A percentile compares a stretch with the other conserved stretches of the same genome.
phyloP scores from a whole-genome alignment of 441 rosid genomes.

The Erodium moschatum region DNA sequence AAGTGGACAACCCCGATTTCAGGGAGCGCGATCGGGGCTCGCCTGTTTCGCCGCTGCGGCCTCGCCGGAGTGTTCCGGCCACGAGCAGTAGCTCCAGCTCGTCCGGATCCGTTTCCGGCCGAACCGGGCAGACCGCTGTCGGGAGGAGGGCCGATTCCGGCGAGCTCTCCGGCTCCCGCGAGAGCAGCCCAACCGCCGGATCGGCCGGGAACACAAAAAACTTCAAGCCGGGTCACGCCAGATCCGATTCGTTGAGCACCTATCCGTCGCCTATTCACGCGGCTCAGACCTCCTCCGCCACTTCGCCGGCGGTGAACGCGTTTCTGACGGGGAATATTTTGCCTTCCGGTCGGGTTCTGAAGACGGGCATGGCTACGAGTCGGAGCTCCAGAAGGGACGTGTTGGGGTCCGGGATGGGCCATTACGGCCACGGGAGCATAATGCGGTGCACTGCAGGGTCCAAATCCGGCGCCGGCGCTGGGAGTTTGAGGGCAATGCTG shows the following conservation, averaged over 20 bases:
- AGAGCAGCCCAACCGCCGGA: background rate
- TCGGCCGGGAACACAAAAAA: background rate
- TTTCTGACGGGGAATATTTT: slow-evolving; percentile 71
- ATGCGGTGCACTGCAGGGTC: slow-evolving; percentile 53
- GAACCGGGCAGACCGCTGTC: background rate
- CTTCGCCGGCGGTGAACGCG: slow-evolving; percentile 8
- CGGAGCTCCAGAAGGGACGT: slow-evolving; percentile 43
- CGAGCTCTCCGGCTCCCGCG: background rate
- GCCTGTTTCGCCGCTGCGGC: background rate
- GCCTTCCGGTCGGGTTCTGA: slow-evolving; percentile 61
- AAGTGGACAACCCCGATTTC: background rate
- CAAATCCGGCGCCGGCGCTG: background rate
- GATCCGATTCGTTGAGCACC: background rate
- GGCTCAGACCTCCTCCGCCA: background rate
- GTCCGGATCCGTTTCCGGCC: slow-evolving; percentile 8
- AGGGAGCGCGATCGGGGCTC: background rate
- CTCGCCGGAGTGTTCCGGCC: background rate
- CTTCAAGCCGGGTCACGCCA: background rate
- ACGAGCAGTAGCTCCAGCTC: slow-evolving; percentile 7
- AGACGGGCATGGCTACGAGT: slow-evolving; percentile 47
- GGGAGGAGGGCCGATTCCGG: background rate
- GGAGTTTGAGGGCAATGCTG: slow-evolving; percentile 8
- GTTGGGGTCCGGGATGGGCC: slow-evolving; percentile 75
- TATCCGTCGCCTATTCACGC: background rate
- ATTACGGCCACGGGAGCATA: slow-evolving; percentile 87